A percentile compares a stretch with the other conserved stretches of the same genome.
Evolutionary conservation across 2,329 filamentous ascomycete species (phyloP).

Genomic region (Chalara sp.): DNA sequence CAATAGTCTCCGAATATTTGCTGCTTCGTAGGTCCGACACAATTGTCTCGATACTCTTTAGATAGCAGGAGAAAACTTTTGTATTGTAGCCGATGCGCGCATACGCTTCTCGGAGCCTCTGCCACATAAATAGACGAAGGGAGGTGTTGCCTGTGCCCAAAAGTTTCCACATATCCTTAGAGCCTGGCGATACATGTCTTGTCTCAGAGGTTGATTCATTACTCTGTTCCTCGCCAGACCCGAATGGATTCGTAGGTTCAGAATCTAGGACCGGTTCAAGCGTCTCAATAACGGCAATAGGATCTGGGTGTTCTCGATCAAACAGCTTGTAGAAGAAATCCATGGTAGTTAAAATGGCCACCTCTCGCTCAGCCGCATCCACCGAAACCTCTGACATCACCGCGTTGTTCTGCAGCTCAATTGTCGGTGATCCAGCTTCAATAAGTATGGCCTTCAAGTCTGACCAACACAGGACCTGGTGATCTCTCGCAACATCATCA

Average conservation of each 20-base stretch:
- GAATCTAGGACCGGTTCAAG: conserved; percentile 88
- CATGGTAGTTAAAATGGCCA: conserved; percentile 88
- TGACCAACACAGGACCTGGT: conserved; percentile 54
- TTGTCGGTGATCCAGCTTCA: conserved; percentile 39
- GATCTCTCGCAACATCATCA: conserved; percentile 48
- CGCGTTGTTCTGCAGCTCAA: conserved; percentile 73
- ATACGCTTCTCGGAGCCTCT: conserved; percentile 84
- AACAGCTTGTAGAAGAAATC: conserved; percentile 93
- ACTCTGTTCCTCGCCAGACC: conserved; percentile 13
- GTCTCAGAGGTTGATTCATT: conserved; percentile 33
- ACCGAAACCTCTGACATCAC: conserved; percentile 83
- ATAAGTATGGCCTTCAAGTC: conserved; percentile 52
- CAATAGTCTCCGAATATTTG: conserved; percentile 46
- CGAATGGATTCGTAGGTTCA: conserved; percentile 40
- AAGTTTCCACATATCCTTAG: conserved; percentile 80
- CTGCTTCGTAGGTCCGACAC: conserved; percentile 60
- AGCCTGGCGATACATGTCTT: conserved; percentile 25
- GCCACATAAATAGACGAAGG: conserved; percentile 82
- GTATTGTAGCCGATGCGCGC: conserved; percentile 75
- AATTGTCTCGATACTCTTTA: conserved; percentile 81
- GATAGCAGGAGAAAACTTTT: conserved; percentile 80
- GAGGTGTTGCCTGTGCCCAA: conserved; percentile 75
- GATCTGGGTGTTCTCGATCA: conserved; percentile 72
- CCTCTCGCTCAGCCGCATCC: conserved; percentile 79
- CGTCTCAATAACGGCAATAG: conserved; percentile 80